Evolutionary conservation across 441 rosid species (phyloP), one percentile per base, ranked within the genome.

Genomic region (Gossypium davidsonii): DNA sequence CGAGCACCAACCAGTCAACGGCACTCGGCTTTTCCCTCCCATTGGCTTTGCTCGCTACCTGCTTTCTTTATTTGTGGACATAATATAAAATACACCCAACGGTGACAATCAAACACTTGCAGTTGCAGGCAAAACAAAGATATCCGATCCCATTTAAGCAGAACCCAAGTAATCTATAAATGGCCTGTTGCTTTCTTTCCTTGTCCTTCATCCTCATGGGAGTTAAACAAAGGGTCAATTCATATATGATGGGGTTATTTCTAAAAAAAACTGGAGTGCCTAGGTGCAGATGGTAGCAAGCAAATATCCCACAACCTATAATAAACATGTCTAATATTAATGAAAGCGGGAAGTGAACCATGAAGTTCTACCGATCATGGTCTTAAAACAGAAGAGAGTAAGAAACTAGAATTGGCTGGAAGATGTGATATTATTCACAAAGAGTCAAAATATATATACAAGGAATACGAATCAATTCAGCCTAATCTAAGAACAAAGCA

Each of bases 271-370:
- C 48, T 42, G 37, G 28, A 64, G 31, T 42, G 28, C 53, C 53
- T 64, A 20, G 4, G 21, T 67, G 14, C 48, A 42, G 48, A 42
- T 10, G 48, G 12, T 14, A 11, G 39, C 21, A 67, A 67, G 59
- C 6, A 39, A 46, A 72, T 0, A 59, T 42, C 31, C 23, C 1
- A 37, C 17, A 23, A 46, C 74, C 73, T 37, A 74, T 8, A 18
- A 72, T 4, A 51, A n/a, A 55, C 72, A 26, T 34, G 67, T 52
- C 80, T 86, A 94, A 81, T 86, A 92, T 76, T 88, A 74, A 92
- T 90, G 20, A 92, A 90, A 71, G 90, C 88, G 15, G 98, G 98
- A 55, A 92, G 89, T 67, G 88, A 85, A 71, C 93, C 85, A 76
- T 91, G 86, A 63, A 94, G 91, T 78, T 90, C 99, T 42, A 88